Evolutionary conservation across 306 rosid species (phyloP), one percentile per base, ranked within the genome.

Genomic region (Lathyrus sativus): DNA sequence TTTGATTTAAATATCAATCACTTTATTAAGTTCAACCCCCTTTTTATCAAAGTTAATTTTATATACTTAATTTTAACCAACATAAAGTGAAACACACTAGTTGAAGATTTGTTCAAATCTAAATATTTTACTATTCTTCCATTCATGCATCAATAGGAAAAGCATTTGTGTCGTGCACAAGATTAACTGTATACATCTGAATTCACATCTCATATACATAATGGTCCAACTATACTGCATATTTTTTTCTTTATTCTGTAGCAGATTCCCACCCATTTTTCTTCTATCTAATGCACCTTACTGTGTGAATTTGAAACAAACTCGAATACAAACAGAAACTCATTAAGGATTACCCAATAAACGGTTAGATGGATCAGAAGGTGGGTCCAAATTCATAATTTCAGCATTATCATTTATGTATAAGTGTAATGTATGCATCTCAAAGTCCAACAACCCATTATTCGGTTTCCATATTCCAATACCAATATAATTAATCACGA

Each of bases 281-380:
- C 17, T 70, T 31, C n/a, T 44, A 65, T 18, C 6, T 56, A 65
- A 44, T 51, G 57, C 53, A 66, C 4, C 53, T 54, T 65, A 68
- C 66, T 10, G 41, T 35, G 6, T 57, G 38, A 50, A 59, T 59
- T 63, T 75, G 56, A 58, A 56, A 66, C 64, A 14, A 59, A 48
- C 9, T 67, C 42, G 73, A 50, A 68, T 76, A 68, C 70, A 68
- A 61, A 78, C 74, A 68, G 62, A 54, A 67, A 73, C n/a, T 51
- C 71, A 74, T 73, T 61, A 78, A 73, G 71, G 46, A 44, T 73
- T 43, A 62, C 54, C 45, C 18, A 73, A 67, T 56, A 73, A 73
- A 38, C 70, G 67, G 64, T 61, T 51, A 18, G 12, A 61, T 61
- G 39, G 8, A 44, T 55, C 82, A 73, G 74, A 73, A 67, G 2